Percentiles rank a stretch among this genome's conserved stretches.
phyloP scores from a whole-genome alignment of 1,139 yeast genomes.

The Pichia norvegensis region DNA sequence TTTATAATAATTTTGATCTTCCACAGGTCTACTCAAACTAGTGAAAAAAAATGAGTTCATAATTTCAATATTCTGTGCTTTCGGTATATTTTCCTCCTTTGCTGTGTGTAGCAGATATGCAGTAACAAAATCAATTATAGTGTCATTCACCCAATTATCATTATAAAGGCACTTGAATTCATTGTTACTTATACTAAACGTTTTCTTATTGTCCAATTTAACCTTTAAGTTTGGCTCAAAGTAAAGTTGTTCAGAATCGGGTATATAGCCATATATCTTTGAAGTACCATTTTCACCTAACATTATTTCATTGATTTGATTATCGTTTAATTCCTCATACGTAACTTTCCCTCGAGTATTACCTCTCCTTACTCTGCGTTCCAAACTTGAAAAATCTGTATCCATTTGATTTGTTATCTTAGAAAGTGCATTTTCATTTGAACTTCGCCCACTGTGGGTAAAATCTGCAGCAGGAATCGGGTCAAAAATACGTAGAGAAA shows the following conservation, averaged over 20 bases:
- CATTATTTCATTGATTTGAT: conserved; percentile 12
- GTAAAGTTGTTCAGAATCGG: conserved; percentile 23
- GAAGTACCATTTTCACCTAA: conserved; percentile 11
- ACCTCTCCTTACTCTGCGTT: conserved; percentile 7
- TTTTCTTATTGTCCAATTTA: conserved; percentile 39
- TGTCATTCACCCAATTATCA: conserved; percentile 71
- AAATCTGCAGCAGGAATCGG: neutral
- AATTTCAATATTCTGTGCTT: conserved; percentile 44
- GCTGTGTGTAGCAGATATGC: conserved; percentile 43
- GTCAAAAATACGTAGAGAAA: neutral
- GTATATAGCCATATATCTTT: conserved; percentile 20
- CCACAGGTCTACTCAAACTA: conserved; percentile 37
- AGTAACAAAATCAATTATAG: conserved; percentile 63
- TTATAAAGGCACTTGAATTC: conserved; percentile 65
- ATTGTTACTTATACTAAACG: conserved; percentile 45
- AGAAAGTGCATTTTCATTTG: neutral
- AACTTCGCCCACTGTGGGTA: neutral
- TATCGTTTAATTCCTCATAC: conserved; percentile 12
- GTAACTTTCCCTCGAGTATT: conserved; percentile 3
- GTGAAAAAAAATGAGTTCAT: conserved; percentile 83
- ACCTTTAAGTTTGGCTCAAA: conserved; percentile 49
- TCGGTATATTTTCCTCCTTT: conserved; percentile 23
- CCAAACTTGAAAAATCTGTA: conserved; percentile 10
- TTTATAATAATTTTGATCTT: conserved; percentile 38
- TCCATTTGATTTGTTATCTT: conserved; percentile 1